Conservation (phyloP, 306 rosid genomes). For the Clitoria ternatea region DNA sequence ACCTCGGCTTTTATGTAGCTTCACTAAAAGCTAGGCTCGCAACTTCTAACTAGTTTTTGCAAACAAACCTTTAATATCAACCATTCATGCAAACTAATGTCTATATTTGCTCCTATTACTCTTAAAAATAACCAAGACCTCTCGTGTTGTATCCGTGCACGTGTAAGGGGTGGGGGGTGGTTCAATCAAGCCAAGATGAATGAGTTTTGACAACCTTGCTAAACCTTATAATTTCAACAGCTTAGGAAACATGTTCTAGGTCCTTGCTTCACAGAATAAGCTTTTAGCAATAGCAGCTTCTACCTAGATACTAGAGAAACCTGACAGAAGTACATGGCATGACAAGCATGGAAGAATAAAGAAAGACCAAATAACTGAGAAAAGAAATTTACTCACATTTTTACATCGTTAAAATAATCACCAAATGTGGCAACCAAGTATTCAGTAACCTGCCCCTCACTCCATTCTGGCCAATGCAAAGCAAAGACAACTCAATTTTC, state of each 20-base stretch:
- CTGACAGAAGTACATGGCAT: slow-evolving; percentile 1
- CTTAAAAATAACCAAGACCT: background rate
- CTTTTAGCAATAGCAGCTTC: background rate
- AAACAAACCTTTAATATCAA: background rate
- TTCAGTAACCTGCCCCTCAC: slow-evolving; percentile 89
- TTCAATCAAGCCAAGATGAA: background rate
- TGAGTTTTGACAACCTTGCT: background rate
- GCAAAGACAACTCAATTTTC: background rate
- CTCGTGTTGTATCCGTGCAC: no score
- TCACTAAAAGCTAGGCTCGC: no score
- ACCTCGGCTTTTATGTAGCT: no score
- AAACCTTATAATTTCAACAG: background rate
- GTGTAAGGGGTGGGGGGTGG: background rate
- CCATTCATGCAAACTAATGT: background rate
- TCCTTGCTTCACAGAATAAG: background rate
- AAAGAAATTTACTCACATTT: slow-evolving; percentile 61
- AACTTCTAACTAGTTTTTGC: no score
- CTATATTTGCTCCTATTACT: background rate
- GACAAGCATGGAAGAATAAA: background rate
- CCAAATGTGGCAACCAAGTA: slow-evolving; percentile 92
- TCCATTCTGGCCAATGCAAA: slow-evolving; percentile 70
- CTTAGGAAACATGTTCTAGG: background rate
- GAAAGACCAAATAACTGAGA: slow-evolving; percentile 3
- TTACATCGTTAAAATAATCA: slow-evolving; percentile 90
- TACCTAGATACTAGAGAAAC: slow-evolving; percentile 3